phyloP scores from a whole-genome alignment of 208 protist species.

The Lotmaria passim region DNA sequence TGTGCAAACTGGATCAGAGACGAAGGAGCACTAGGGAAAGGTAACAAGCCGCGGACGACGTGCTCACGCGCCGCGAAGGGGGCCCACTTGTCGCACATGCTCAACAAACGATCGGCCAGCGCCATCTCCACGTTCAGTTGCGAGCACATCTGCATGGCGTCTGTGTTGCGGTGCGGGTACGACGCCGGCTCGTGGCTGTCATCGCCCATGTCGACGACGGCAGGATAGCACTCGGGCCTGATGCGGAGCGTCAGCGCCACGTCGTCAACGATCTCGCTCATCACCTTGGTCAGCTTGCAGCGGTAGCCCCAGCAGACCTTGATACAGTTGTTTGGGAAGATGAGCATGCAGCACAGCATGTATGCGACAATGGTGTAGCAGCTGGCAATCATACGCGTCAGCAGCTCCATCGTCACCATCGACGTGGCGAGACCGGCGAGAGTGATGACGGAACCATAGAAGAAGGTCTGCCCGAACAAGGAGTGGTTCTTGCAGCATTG shows the following conservation, averaged over 20 bases:
- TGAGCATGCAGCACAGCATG: conserved; percentile 55
- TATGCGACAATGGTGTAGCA: conserved; percentile 51
- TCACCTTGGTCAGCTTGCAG: conserved; percentile 36
- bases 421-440: conserved; percentile 40
- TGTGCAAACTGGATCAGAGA: conserved; percentile 22
- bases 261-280: conserved; percentile 46
- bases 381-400: conserved; percentile 48
- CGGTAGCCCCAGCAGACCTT: conserved; percentile 57
- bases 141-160: conserved; percentile 42
- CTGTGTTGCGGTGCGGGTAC: conserved; percentile 21
- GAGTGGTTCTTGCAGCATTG: conserved; percentile 42
- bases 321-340: conserved; percentile 68
- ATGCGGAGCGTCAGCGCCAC: conserved; percentile 34
- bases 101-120: conserved; percentile 21
- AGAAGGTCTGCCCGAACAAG: conserved; percentile 42
- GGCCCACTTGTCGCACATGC: conserved; percentile 45
- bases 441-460: conserved; percentile 42
- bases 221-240: conserved; percentile 12
- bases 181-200: conserved; percentile 3
- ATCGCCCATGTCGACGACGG: background rate
- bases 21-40: conserved; percentile 29
- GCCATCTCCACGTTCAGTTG: conserved; percentile 37
- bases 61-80: conserved; percentile 30
- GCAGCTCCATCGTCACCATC: conserved; percentile 32
- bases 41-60: conserved; percentile 28